These are phyloP conservation scores for Pythium vanterpoolii DNA, from an alignment of 352 stramenopile genomes.

Conservation along the genomic window DNA sequence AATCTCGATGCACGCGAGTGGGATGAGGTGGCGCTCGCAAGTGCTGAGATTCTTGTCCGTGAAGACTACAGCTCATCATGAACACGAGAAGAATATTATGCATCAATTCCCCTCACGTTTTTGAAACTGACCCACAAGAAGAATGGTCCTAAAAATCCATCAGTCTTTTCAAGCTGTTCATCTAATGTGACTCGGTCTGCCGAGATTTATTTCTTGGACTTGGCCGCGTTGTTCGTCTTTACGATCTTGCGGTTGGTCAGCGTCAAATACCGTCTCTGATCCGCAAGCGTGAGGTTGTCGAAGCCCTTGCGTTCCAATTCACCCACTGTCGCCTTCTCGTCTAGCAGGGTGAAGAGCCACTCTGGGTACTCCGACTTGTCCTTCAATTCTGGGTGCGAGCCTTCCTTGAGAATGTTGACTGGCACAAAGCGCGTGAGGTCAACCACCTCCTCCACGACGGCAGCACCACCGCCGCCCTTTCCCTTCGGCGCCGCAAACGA, in stretches of 20 bases:
- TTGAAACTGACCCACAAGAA: background rate
- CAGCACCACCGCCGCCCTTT: slow-evolving; percentile 53
- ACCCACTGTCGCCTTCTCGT: slow-evolving; percentile 65
- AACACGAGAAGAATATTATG: slow-evolving; percentile 2
- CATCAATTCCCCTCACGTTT: slow-evolving; percentile 4
- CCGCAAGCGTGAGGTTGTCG: slow-evolving; percentile 69
- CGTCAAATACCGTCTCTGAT: slow-evolving; percentile 77
- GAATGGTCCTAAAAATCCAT: background rate
- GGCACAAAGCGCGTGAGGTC: slow-evolving; percentile 75
- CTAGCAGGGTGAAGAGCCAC: slow-evolving; percentile 82
- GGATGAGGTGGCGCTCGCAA: background rate
- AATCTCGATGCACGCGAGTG: background rate
- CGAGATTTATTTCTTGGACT: slow-evolving; percentile 80
- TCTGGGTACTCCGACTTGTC: slow-evolving; percentile 75
- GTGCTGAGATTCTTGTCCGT: background rate
- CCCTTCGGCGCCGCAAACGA: slow-evolving; percentile 62
- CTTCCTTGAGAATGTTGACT: slow-evolving; percentile 86
- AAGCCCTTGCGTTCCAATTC: slow-evolving; percentile 80
- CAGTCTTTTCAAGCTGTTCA: slow-evolving; percentile 5
- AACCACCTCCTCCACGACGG: slow-evolving; percentile 65
- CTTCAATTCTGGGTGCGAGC: slow-evolving; percentile 77
- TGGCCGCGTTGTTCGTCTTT: slow-evolving; percentile 73
- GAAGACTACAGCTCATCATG: background rate
- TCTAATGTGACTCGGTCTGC: slow-evolving; percentile 12
- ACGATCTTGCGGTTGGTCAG: slow-evolving; percentile 69